Percentiles rank a stretch among this genome's conserved stretches.
These are phyloP conservation scores for Phyllosticta citrichinensis DNA, from an alignment of 2,329 filamentous ascomycete genomes.

Conservation along the genomic window DNA sequence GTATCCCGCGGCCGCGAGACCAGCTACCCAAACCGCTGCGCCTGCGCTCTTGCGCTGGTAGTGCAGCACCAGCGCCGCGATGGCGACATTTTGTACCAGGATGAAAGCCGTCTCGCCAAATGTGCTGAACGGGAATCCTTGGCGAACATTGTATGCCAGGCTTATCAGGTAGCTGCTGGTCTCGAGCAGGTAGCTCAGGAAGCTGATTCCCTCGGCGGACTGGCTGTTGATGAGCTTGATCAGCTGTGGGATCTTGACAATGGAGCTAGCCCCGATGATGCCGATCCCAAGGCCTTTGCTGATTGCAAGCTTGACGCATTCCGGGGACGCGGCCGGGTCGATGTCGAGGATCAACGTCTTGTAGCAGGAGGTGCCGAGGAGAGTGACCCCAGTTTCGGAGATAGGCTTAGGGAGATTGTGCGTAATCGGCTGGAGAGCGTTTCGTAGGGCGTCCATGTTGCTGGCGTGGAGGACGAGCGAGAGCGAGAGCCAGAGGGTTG, in stretches of 20 bases:
- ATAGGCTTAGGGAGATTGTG: conserved; percentile 34
- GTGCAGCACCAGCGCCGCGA: conserved; percentile 75
- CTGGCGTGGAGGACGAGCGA: neutral
- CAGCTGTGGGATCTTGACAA: conserved; percentile 96
- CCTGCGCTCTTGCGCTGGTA: conserved; percentile 60
- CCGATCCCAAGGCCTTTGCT: conserved; percentile 88
- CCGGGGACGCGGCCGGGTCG: conserved; percentile 59
- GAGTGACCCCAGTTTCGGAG: conserved; percentile 28
- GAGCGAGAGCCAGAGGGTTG: neutral
- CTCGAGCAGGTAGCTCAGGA: conserved; percentile 88
- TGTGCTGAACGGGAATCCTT: conserved; percentile 89
- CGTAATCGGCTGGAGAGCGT: conserved; percentile 34
- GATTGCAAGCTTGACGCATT: conserved; percentile 79
- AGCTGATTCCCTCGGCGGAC: conserved; percentile 75
- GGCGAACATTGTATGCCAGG: conserved; percentile 84
- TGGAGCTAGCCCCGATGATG: conserved; percentile 79
- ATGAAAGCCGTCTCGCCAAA: conserved; percentile 94
- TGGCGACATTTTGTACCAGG: conserved; percentile 81
- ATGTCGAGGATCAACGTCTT: conserved; percentile 75
- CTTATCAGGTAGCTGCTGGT: conserved; percentile 79
- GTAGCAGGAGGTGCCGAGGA: conserved; percentile 82
- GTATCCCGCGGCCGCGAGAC: conserved; percentile 57
- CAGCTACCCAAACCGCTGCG: conserved; percentile 70
- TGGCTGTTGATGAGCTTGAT: conserved; percentile 76
- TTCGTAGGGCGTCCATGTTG: conserved; percentile 23